Evolutionary conservation across 805 yeast species (phyloP), one percentile per base, ranked within the genome.

Genomic region (Saturnispora sanitii): DNA sequence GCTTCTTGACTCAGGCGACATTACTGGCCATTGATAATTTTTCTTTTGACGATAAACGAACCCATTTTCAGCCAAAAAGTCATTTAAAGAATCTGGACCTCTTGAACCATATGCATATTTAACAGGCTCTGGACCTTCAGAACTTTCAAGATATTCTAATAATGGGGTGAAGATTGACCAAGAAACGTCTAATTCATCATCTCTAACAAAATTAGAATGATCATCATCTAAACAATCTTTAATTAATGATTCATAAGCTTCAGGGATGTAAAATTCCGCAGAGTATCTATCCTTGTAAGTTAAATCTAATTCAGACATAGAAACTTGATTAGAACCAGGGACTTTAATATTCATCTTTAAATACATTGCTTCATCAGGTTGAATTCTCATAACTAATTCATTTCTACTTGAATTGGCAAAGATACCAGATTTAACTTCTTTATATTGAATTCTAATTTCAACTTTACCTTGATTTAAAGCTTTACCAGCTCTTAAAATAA

Each of bases 131-230:
- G 92, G 90, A 38, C 76, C 81, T 40, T 77, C 64, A 37, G 74
- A 69, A 35, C 79, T 70, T 64, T 90, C 97, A 44, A 92, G 68
- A 61, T 74, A 70, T 46, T 92, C 68, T 57, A 92, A 73, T 50
- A 92, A 68, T 15, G 97, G 97, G 16, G 97, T 92, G 70, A 90
- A 92, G 44, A 92, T 67, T 51, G 71, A 72, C 98, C 98, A 92
- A 45, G 94, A 81, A 44, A 81, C 78, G 42, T 88, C 96, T 57
- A 92, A 74, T 68, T 92, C 98, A 60, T 92, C 98, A 59, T 90
- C 96, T 67, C 98, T 81, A 26, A 92, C 97, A 60, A 92, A 92
- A 68, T 90, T 90, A 39, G 97, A 83, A 66, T 92, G 98, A 64
- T 88, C 95, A 43, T 94, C 97, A 51, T 76, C 73, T 57, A 82